A percentile compares a stretch with the other conserved stretches of the same genome.
These are phyloP conservation scores for Hypoxylon sp. DNA, from an alignment of 2,329 filamentous ascomycete genomes.

Conservation along the genomic window DNA sequence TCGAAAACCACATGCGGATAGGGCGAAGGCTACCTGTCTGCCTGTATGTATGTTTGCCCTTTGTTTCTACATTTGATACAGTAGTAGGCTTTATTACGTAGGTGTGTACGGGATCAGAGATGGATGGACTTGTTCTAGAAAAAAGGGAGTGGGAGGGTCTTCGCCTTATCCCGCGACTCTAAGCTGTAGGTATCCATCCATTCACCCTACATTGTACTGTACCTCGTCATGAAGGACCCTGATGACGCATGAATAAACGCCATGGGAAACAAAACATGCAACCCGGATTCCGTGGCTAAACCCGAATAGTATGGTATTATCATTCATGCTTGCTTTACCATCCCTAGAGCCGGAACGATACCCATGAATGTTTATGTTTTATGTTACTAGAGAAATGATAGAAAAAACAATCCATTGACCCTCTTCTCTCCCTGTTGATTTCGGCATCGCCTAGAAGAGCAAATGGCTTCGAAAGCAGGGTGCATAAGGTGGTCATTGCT, in stretches of 20 bases:
- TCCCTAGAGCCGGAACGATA: too few relatives aligned
- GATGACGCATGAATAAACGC: conserved; percentile 29
- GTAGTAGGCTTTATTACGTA: conserved; percentile 12
- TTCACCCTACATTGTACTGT: not conserved
- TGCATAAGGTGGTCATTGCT: conserved; percentile 31
- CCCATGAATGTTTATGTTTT: too few relatives aligned
- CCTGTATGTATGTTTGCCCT: conserved; percentile 28
- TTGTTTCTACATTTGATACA: conserved; percentile 5
- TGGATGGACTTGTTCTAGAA: conserved; percentile 36
- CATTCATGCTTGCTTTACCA: conserved; percentile 14
- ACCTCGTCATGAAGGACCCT: conserved; percentile 27
- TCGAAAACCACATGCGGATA: conserved; percentile 18
- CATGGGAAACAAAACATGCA: conserved; percentile 2
- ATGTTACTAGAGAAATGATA: conserved; percentile 16
- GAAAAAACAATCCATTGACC: conserved; percentile 25
- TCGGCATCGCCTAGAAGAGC: conserved; percentile 18
- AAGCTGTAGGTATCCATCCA: conserved; percentile 18
- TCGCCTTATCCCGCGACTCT: conserved; percentile 21
- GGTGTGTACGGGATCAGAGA: too few relatives aligned
- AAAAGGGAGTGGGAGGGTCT: conserved; percentile 17
- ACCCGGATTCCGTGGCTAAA: not conserved
- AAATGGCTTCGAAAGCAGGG: conserved; percentile 21
- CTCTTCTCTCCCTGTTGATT: conserved; percentile 32
- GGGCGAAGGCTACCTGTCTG: conserved; percentile 15
- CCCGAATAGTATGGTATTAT: conserved; percentile 24